Base-by-base conservation (phyloP, 805 yeast genomes). In the Blastobotrys americana region DNA sequence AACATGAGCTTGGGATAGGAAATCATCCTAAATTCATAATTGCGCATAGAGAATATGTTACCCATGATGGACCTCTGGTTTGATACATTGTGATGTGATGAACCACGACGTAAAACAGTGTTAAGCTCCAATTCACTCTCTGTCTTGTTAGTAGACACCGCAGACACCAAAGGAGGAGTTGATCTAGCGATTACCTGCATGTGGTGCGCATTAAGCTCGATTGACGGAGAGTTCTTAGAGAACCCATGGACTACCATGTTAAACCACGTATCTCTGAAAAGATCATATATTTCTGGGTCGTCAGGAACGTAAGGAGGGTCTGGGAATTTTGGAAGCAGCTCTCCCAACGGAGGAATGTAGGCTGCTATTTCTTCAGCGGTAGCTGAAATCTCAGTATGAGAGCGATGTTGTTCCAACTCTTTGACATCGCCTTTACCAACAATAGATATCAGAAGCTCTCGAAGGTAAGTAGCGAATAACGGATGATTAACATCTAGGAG, bases 51-150 rank as follows among this genome's bases (percentile, higher is more conserved):
- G 17, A 76, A 64, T 18, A 70, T 44, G 20, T 35, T 39, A 35
- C 50, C 51, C 52, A 57, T 51, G 5, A 57, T 50, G 4, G 51
- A 72, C 75, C 72, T 79, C 60, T 88, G 96, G 48, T 80, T 77
- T 60, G 79, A 84, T 39, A 84, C 79, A 48, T 84, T 84, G 46
- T 78, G 80, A 55, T 83, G 83, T 1, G 95, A 84, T 0, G 96
- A 81, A 10, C 96, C 95, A 49, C 97, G 74, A 58, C 95, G 77
- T 43, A 93, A 71, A 22, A 93, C 87, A 1, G 96, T 82, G 59
- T 93, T 93, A 69, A 93, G 73, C 56, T 93, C 97, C 50, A 93
- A 72, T 2, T 96, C 86, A 16, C 95, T 86, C 60, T 93, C 98
- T 9, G 90, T 82, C 57, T 88, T 80, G 58, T 82, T 80, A 65